phyloP scores from a whole-genome alignment of 1,139 yeast species.

The Arxiozyma slooffiae region DNA sequence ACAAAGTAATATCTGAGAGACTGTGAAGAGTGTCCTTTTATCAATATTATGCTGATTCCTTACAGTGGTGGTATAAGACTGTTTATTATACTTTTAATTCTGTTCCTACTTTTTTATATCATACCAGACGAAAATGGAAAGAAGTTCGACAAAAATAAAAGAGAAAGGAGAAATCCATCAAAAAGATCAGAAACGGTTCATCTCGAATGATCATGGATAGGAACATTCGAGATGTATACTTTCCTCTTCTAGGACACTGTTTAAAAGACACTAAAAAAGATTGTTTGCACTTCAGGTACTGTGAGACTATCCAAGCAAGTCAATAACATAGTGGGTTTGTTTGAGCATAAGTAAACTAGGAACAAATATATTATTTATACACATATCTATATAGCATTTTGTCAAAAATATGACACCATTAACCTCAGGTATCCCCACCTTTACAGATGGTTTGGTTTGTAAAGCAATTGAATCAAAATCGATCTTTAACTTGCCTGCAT shows the following conservation, averaged over 20 bases:
- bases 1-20: too few species aligned
- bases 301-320: background rate
- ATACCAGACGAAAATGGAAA: background rate
- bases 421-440: background rate
- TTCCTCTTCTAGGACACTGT: too few species aligned
- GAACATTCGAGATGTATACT: too few species aligned
- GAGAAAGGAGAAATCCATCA: too few species aligned
- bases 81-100: background rate
- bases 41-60: too few species aligned
- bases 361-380: background rate
- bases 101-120: background rate
- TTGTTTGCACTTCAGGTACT: too few species aligned
- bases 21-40: too few species aligned
- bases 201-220: too few species aligned
- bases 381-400: background rate
- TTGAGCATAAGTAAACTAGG: too few species aligned
- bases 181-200: too few species aligned
- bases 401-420: background rate
- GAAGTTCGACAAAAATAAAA: background rate
- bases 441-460: background rate
- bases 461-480: conserved; percentile 1
- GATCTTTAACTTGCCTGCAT: conserved; percentile 1
- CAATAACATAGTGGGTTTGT: background rate
- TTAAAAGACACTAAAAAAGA: too few species aligned
- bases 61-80: too few species aligned